Percentiles rank a stretch among this genome's conserved stretches.
Conservation (phyloP, 345 rosid species). For the Hevea brasiliensis region DNA sequence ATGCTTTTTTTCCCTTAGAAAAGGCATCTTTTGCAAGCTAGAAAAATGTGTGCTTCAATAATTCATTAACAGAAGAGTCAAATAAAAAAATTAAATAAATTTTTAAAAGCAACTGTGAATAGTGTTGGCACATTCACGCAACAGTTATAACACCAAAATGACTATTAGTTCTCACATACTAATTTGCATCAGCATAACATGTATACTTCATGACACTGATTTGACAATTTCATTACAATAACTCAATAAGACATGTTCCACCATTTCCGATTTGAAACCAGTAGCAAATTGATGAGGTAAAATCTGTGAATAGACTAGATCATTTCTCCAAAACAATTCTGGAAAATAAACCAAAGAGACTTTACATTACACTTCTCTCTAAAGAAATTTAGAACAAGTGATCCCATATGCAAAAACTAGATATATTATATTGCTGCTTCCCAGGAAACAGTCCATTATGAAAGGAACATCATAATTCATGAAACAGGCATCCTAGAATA, state of each 20-base stretch:
- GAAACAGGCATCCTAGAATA: background rate
- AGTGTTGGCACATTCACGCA: background rate
- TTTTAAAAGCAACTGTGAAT: background rate
- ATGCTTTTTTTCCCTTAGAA: no score
- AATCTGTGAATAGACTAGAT: background rate
- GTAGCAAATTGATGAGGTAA: background rate
- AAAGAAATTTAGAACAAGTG: no score
- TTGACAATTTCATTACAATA: background rate
- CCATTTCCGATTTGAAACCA: background rate
- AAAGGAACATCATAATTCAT: background rate
- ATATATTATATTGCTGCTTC: no score
- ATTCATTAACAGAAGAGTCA: background rate
- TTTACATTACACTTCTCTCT: background rate
- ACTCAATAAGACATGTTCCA: background rate
- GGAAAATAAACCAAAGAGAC: background rate
- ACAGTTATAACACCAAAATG: background rate
- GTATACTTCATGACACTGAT: background rate
- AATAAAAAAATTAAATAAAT: background rate
- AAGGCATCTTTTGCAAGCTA: no score
- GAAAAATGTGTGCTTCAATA: background rate
- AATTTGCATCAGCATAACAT: background rate
- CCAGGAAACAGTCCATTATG: no score
- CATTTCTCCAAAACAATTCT: background rate
- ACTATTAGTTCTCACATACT: background rate
- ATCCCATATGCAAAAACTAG: no score